These are phyloP conservation scores for Diaporthe ilicicola DNA, from an alignment of 2,329 filamentous ascomycete species.

Conservation along the genomic window DNA sequence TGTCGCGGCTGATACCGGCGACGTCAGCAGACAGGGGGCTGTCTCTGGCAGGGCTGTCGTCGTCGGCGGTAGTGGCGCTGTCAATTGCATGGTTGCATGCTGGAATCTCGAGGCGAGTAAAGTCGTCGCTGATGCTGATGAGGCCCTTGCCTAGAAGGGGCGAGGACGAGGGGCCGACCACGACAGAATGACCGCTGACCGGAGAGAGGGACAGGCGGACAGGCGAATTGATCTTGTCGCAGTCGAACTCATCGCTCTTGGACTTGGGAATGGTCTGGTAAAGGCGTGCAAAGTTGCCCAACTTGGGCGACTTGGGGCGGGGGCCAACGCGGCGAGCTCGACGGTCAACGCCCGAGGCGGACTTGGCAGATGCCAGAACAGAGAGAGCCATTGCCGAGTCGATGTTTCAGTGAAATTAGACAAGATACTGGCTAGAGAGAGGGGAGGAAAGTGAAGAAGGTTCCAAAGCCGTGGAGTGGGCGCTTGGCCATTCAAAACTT, in stretches of 20 bases:
- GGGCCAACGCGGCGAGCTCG: constrained; percentile 20
- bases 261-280: constrained; percentile 9
- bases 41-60: constrained; percentile 29
- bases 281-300: constrained; percentile 30
- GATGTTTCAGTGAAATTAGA: constrained; percentile 7
- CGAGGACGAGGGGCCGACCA: not conserved
- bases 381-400: constrained; percentile 17
- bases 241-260: constrained; percentile 9
- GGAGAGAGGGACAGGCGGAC: not conserved
- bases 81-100: not conserved
- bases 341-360: constrained; percentile 21
- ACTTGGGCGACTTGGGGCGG: constrained; percentile 25
- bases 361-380: constrained; percentile 22
- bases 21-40: constrained; percentile 19
- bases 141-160: constrained; percentile 11
- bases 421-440: constrained; percentile 15
- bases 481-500: constrained; percentile 21
- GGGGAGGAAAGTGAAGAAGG: not conserved
- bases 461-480: constrained; percentile 3
- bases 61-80: constrained; percentile 12
- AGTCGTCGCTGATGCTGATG: constrained; percentile 1
- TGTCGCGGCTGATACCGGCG: constrained; percentile 16
- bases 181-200: not conserved
- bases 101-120: not conserved
- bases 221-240: not conserved